A percentile compares a stretch with the other conserved stretches of the same genome.
phyloP scores from a whole-genome alignment of 208 protist species.

The Acanthamoeba lenticulata region DNA sequence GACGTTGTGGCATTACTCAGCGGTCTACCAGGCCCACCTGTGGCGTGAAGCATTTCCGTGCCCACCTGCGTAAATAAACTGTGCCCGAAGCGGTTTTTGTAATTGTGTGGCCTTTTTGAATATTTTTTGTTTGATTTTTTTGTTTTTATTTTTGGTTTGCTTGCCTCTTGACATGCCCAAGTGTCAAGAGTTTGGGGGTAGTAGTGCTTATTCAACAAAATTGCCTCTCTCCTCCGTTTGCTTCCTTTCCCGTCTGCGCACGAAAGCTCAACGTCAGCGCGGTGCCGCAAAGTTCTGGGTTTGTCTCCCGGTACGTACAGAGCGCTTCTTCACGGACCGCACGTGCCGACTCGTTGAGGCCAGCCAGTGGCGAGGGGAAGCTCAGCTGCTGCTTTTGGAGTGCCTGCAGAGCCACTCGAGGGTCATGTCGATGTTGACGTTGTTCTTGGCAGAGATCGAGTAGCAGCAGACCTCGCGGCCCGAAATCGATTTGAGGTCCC shows the following conservation, averaged over 20 bases:
- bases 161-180: no score
- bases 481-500: conserved; percentile 80
- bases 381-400: conserved; percentile 75
- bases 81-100: neutral
- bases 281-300: neutral
- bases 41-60: neutral
- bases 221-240: neutral
- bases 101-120: neutral
- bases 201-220: neutral
- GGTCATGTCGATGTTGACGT: conserved; percentile 92
- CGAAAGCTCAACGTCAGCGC: no score
- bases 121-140: no score
- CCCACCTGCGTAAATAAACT: neutral
- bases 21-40: neutral
- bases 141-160: neutral
- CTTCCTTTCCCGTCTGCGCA: no score
- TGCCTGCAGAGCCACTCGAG: conserved; percentile 93
- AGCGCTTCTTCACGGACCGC: neutral
- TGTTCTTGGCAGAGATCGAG: conserved; percentile 91
- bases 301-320: no score
- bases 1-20: conserved; percentile 46
- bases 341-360: neutral
- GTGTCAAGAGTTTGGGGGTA: no score
- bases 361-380: no score
- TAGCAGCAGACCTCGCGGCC: conserved; percentile 92